Percentiles rank a stretch among this genome's conserved stretches.
Evolutionary conservation across 2,329 filamentous ascomycete genomes (phyloP).

Genomic region (Apiospora kogelbergensis): DNA sequence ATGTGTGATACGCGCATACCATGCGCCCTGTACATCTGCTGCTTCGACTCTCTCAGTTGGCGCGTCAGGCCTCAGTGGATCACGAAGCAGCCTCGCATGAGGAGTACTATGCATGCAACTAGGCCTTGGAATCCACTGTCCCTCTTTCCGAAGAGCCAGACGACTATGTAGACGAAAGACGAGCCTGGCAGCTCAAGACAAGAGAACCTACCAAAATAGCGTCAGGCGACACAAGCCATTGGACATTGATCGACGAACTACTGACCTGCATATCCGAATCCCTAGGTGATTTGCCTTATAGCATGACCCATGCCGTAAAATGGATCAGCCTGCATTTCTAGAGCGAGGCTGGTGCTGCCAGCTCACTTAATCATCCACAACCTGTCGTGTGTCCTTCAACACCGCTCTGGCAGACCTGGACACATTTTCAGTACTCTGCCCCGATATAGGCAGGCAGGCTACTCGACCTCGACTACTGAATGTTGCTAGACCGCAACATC

Average conservation of each 20-base stretch:
- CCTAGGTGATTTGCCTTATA: slow-evolving; percentile 14
- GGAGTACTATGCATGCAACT: background rate
- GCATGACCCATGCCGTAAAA: slow-evolving; percentile 23
- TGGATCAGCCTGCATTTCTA: slow-evolving; percentile 16
- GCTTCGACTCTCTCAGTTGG: background rate
- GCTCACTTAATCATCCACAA: slow-evolving; percentile 5
- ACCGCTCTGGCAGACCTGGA: background rate
- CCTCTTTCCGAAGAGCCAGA: background rate
- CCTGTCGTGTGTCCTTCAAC: background rate
- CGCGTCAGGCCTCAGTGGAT: background rate
- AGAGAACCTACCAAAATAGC: slow-evolving; percentile 20
- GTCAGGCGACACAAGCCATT: slow-evolving; percentile 16
- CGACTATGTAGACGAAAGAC: no score
- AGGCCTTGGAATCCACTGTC: background rate
- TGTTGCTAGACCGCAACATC: background rate
- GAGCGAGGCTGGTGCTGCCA: slow-evolving; percentile 23
- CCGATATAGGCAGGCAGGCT: background rate
- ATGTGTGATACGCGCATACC: background rate
- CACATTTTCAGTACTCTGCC: background rate
- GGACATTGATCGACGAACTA: slow-evolving; percentile 13
- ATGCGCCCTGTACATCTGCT: background rate
- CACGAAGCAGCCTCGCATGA: background rate
- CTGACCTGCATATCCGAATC: slow-evolving; percentile 9
- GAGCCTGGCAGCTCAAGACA: background rate
- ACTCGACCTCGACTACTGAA: background rate